These are phyloP conservation scores for Taiozyma sp. DNA, from an alignment of 1,139 yeast species.

Conservation along the genomic window DNA sequence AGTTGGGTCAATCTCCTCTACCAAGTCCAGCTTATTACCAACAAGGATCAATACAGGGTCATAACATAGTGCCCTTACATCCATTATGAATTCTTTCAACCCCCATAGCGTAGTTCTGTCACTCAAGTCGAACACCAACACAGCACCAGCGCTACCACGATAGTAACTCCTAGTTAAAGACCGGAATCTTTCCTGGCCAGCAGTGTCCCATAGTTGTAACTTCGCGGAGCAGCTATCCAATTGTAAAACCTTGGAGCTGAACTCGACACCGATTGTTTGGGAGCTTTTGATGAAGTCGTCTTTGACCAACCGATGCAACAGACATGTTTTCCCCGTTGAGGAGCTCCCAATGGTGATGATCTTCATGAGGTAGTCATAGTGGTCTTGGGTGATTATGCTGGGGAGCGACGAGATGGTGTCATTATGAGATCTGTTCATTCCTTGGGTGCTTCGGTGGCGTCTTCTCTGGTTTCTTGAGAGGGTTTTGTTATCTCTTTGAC, in stretches of 20 bases:
- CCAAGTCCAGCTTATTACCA: slow-evolving; percentile 43
- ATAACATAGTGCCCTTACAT: slow-evolving; percentile 39
- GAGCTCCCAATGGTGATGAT: neutral
- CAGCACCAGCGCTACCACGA: slow-evolving; percentile 73
- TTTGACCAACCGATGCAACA: neutral
- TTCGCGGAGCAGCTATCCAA: slow-evolving; percentile 25
- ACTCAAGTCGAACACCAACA: slow-evolving; percentile 68
- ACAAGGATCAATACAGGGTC: slow-evolving; percentile 38
- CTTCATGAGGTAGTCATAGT: neutral
- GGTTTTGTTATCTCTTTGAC: neutral
- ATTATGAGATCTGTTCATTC: neutral
- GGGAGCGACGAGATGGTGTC: neutral
- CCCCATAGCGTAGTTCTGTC: slow-evolving; percentile 44
- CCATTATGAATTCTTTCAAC: slow-evolving; percentile 42
- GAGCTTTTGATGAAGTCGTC: slow-evolving; percentile 15
- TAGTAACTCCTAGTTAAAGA: slow-evolving; percentile 73
- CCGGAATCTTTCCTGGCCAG: slow-evolving; percentile 74
- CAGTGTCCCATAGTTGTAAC: slow-evolving; percentile 69
- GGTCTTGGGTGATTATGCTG: neutral
- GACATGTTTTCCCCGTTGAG: neutral
- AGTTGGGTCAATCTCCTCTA: slow-evolving; percentile 23
- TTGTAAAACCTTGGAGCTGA: slow-evolving; percentile 36
- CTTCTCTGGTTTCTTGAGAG: too few relatives aligned
- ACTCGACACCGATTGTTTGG: slow-evolving; percentile 47
- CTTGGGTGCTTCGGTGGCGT: neutral